phyloP scores from a whole-genome alignment of 2,329 filamentous ascomycete genomes.

The Cladosporium velox region DNA sequence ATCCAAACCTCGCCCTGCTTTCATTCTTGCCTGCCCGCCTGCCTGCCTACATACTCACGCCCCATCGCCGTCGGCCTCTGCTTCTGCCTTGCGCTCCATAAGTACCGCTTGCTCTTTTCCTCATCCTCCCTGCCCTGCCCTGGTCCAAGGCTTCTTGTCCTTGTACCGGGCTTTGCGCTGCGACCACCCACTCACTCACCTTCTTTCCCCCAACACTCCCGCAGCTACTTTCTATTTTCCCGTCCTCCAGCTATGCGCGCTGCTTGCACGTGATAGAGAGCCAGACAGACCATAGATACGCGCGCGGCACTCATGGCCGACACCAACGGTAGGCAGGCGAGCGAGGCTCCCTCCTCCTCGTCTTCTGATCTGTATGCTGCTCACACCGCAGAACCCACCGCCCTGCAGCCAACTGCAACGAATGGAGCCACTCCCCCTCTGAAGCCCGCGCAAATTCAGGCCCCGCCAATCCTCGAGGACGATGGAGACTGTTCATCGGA shows the following conservation, averaged over 20 bases:
- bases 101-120: conserved; percentile 17
- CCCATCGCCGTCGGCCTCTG: neutral
- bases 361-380: conserved; percentile 25
- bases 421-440: neutral
- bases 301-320: conserved; percentile 11
- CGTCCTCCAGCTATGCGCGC: conserved; percentile 4
- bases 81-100: conserved; percentile 20
- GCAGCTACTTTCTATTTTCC: neutral
- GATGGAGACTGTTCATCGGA: conserved; percentile 30
- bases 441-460: neutral
- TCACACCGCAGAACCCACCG: neutral
- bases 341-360: conserved; percentile 24
- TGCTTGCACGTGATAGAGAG: conserved; percentile 7
- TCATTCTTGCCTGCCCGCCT: neutral
- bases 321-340: conserved; percentile 22
- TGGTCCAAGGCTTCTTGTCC: conserved; percentile 1
- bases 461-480: conserved; percentile 9
- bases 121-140: conserved; percentile 2
- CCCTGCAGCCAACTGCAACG: neutral
- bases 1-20: neutral
- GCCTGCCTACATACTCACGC: neutral
- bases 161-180: neutral
- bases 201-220: neutral
- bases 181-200: neutral
- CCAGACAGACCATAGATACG: conserved; percentile 1